Percentiles rank a stretch among this genome's conserved stretches.
phyloP scores from a whole-genome alignment of 257 asterid species.

The Solanum phureja region DNA sequence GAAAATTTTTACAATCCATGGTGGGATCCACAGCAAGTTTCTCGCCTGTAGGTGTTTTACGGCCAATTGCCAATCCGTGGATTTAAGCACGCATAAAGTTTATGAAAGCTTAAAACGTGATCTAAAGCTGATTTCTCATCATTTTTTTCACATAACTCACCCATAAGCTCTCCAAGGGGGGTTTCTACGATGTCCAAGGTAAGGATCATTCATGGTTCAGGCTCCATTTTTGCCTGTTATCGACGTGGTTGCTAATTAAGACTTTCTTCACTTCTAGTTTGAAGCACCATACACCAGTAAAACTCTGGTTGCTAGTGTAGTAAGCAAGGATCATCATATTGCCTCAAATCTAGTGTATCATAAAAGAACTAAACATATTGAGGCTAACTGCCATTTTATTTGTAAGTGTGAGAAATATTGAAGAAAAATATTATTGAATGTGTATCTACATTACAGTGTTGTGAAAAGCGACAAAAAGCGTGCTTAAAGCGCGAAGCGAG shows the following conservation, averaged over 20 bases:
- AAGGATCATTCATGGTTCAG: not conserved
- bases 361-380: not conserved
- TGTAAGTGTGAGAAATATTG: not conserved
- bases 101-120: not conserved
- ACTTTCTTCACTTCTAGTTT: not conserved
- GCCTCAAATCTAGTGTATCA: not conserved
- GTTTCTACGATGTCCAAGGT: not conserved
- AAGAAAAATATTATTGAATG: not conserved
- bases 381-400: not conserved
- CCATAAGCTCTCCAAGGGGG: not conserved
- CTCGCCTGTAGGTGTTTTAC: not conserved
- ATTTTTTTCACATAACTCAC: not conserved
- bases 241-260: not conserved
- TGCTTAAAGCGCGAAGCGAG: not conserved
- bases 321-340: not conserved
- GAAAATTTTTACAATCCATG: not conserved
- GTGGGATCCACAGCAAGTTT: not conserved
- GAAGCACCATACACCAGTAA: not conserved
- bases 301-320: not conserved
- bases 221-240: not conserved
- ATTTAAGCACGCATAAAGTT: not conserved
- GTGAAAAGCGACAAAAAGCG: no score
- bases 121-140: not conserved
- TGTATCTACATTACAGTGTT: not conserved
- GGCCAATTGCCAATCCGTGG: not conserved